Base-by-base conservation (phyloP, 2,329 filamentous ascomycete species). In the Alternaria solani region DNA sequence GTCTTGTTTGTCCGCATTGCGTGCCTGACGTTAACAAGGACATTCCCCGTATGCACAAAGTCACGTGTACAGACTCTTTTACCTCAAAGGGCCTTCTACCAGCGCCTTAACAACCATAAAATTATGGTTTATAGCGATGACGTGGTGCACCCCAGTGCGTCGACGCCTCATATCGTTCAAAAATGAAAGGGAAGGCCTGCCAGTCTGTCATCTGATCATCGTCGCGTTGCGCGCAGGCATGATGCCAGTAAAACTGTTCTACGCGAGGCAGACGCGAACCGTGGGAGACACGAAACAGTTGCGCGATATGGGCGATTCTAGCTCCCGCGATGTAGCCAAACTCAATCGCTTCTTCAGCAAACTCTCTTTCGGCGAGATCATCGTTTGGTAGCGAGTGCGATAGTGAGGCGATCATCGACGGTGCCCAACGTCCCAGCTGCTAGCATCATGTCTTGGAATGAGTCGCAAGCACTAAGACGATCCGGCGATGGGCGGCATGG, bases 241-340 rank as follows among this genome's bases (percentile, higher is more conserved):
- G 34, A 67, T 67, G 62, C 62, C 43, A 41, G 64, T 26, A 57
- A 41, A 38, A 7, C 5, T 36, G 34, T 41, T 47, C 26, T 62
- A 65, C 53, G 57, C 62, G 60, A 65, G 41, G 20, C 16, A 16
- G 8, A 57, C 32, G 39, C 25, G 28, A 32, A 43, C 25, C 47
- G 16, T 38, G 49, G 32, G 30, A 49, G 30, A 49, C 51, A 51
- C 53, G 39, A 65, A 63, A 62, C 55, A 57, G 54, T 55, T 57
- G 57, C 59, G 59, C 59, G 57, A 61, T 61, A 54, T 57, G 42
- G 53, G 53, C 58, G 32, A 61, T 52, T 30, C 44, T 61, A 61
- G 57, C 51, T 60, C 57, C 57, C 57, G 57, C 34, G 6, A 34
- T 34, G 14, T 42, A 46, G 47, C 42, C 58, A 52, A 57, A 48